Evolutionary conservation across 495 filamentous ascomycete species (phyloP), one percentile per base, ranked within the genome.

Genomic region (Neurospora tetraspora): DNA sequence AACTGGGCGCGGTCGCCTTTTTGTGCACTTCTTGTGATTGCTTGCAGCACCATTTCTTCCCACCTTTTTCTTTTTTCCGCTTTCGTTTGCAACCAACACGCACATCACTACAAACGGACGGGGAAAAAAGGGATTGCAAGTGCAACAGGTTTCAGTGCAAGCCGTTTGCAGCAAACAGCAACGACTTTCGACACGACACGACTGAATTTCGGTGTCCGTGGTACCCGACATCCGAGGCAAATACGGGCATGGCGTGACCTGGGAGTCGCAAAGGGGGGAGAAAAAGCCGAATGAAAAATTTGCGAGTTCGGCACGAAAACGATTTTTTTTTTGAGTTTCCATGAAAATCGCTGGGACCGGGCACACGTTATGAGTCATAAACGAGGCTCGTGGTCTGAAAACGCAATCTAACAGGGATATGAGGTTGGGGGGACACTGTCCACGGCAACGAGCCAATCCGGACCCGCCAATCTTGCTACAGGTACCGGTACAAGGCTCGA

Each of bases 291-390:
- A 18, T 18, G 53, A 18, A 61, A 61, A 61, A 61, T 61, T 34
- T 61, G 53, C 53, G 27, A 61, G 12, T 61, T 61, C 53, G 53
- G 23, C 27, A 31, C 5, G 53, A 31, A 61, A 61, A 61, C 53
- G 53, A 61, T 47, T 18, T n/a, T 31, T 12, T 16, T 9, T n/a
- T 14, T 3, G 16, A 23, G 7, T 59, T 43, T 9, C 36, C 69
- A 34, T 70, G 69, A 40, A 27, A 70, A 47, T 43, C 34, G 23
- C 39, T 31, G 23, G 69, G 69, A 10, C 53, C 53, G 74, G 71
- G 72, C 70, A 37, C 39, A 65, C 18, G 69, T 39, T 71, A 71
- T 78, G 76, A 78, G 74, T 78, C 75, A 78, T 40, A 72, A 71
- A 73, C 69, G 40, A 78, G 73, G 75, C 71, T 75, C 70, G 71